phyloP scores from a whole-genome alignment of 768 basidiomycete species.

The Xerocomellus dryophilus region DNA sequence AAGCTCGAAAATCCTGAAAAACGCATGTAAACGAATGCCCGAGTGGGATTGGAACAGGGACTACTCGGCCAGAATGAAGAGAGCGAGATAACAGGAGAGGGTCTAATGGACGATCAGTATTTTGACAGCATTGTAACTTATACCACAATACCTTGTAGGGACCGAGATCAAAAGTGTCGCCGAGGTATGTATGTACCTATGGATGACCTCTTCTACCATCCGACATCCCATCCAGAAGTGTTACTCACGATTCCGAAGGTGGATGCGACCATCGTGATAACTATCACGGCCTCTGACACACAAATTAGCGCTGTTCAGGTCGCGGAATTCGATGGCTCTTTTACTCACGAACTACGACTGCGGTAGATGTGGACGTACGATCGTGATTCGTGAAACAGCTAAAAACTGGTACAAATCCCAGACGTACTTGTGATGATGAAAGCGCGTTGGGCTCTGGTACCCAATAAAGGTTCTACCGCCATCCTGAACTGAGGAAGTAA shows the following conservation, averaged over 20 bases:
- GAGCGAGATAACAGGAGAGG: slow-evolving; percentile 77
- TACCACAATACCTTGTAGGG: slow-evolving; percentile 50
- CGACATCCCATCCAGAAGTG: neutral
- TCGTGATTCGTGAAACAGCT: slow-evolving; percentile 7
- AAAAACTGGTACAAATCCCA: neutral
- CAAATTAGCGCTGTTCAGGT: neutral
- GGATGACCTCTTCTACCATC: slow-evolving; percentile 3
- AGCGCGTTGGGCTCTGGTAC: slow-evolving; percentile 66
- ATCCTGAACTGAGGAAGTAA: slow-evolving; percentile 38
- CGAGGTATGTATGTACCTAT: slow-evolving; percentile 47
- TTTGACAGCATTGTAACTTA: neutral
- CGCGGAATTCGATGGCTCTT: neutral
- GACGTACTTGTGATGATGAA: slow-evolving; percentile 70
- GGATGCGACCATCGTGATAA: slow-evolving; percentile 70
- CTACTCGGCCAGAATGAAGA: slow-evolving; percentile 81
- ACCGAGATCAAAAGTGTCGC: slow-evolving; percentile 11
- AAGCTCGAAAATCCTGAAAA: slow-evolving; percentile 69
- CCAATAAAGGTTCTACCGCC: slow-evolving; percentile 69
- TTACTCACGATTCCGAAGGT: slow-evolving; percentile 60
- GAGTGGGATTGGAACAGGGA: slow-evolving; percentile 18
- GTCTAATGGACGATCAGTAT: slow-evolving; percentile 45
- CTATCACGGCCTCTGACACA: slow-evolving; percentile 64
- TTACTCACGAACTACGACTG: slow-evolving; percentile 61
- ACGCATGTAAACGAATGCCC: neutral
- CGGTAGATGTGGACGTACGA: neutral